Conservation (phyloP, 208 protist species). For the Acanthamoeba royreba region DNA sequence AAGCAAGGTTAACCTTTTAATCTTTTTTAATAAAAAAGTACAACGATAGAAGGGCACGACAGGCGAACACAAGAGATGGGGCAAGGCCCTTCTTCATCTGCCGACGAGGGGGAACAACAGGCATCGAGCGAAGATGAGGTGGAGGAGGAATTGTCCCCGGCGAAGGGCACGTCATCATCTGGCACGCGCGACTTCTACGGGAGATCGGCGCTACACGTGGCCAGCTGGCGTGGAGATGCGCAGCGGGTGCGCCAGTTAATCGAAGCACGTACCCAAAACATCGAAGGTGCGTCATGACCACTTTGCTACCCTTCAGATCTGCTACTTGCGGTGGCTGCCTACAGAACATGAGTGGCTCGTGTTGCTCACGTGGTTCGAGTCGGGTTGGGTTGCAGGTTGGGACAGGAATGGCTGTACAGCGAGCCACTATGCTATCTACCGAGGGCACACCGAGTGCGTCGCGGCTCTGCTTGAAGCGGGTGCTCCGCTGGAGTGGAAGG, state of each 20-base stretch:
- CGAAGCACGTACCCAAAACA: not conserved
- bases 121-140: not conserved
- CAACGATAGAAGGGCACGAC: too few species aligned
- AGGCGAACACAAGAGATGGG: too few species aligned
- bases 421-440: not conserved
- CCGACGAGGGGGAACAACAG: not conserved
- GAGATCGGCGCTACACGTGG: not conserved
- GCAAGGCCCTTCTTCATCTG: not conserved
- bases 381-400: not conserved
- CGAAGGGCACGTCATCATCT: too few species aligned
- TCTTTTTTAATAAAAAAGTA: not conserved
- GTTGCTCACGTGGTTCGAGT: too few species aligned
- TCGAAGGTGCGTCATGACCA: not conserved
- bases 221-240: not conserved
- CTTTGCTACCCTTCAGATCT: too few species aligned
- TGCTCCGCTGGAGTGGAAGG: not conserved
- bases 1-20: not conserved
- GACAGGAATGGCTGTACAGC: not conserved
- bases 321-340: too few species aligned
- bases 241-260: not conserved
- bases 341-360: too few species aligned
- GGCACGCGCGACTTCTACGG: not conserved
- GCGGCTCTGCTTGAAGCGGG: not conserved
- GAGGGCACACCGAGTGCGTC: not conserved
- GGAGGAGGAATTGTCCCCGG: too few species aligned